Evolutionary conservation across 2,329 filamentous ascomycete species (phyloP).

Genomic region (Triangularia setosa): DNA sequence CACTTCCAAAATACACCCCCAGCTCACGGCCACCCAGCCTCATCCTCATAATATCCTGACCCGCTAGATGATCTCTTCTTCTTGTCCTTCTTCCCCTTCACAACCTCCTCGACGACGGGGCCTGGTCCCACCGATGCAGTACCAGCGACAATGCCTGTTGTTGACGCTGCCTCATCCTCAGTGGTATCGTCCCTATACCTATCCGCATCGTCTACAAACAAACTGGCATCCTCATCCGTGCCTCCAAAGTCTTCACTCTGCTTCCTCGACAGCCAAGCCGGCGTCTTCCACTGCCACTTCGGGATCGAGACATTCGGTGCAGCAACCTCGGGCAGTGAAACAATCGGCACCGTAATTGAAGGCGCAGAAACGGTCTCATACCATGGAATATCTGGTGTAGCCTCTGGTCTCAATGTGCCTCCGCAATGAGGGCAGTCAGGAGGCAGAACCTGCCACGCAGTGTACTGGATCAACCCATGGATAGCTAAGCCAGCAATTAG

Average conservation of each 20-base stretch:
- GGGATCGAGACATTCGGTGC: background rate
- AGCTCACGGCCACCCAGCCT: background rate
- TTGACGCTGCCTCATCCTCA: conserved; percentile 7
- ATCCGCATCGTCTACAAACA: conserved; percentile 20
- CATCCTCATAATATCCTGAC: conserved; percentile 3
- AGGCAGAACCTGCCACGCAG: conserved; percentile 38
- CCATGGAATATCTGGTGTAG: conserved; percentile 37
- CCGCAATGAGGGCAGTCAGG: conserved; percentile 41
- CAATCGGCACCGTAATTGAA: conserved; percentile 6
- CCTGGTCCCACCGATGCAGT: conserved; percentile 5
- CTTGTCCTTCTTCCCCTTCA: conserved; percentile 19
- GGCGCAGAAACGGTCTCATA: conserved; percentile 16
- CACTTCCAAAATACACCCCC: background rate
- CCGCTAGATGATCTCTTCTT: conserved; percentile 5
- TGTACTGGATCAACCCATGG: conserved; percentile 36
- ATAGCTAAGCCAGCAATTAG: conserved; percentile 40
- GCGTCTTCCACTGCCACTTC: conserved; percentile 6
- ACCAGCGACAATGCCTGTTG: conserved; percentile 9
- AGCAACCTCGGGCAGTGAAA: background rate
- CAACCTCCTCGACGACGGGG: conserved; percentile 19
- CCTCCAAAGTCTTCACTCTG: background rate
- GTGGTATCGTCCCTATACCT: conserved; percentile 15
- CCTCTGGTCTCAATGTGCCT: conserved; percentile 34
- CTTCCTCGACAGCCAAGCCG: background rate
- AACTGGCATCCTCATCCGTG: background rate